Evolutionary conservation across 2,329 filamentous ascomycete species (phyloP), one percentile per base, ranked within the genome.

Genomic region (Ascochyta lentis): DNA sequence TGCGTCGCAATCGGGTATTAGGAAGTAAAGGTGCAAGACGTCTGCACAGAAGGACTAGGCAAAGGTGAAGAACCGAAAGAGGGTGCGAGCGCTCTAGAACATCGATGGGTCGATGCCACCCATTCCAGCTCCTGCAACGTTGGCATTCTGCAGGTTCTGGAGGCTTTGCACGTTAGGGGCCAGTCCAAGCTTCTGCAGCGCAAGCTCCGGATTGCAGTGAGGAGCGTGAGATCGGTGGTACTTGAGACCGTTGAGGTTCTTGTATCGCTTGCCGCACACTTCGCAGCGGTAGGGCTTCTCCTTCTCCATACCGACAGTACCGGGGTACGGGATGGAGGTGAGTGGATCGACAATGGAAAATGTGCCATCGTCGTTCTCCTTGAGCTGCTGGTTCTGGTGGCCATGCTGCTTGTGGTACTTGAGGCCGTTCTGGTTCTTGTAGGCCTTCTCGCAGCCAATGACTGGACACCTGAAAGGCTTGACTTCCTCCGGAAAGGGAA

Each of bases 201-300:
- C 84, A 26, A 89, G 86, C 59, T 96, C 92, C 0, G 92, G 92
- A 70, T 96, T 96, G 80, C 93, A 97, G 49, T 90, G 89, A 23
- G 92, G 89, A 12, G 92, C 95, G 75, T 97, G 78, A 64, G 82
- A 76, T 54, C 80, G 73, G 70, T 89, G 87, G 73, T 99, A 99
- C 86, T 99, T 99, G 60, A 99, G 85, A 6, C 95, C 95, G 77
- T 99, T 99, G 58, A 99, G 78, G 73, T 99, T 99, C 87, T 99
- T 99, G 80, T 99, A 99, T 48, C 95, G 90, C 81, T 99, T 99
- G 69, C 94, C 93, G 73, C 95, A 99, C 10, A 92, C 89, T 63
- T 98, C 93, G 76, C 95, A 99, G 72, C 93, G 93, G 76, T 98
- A 98, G 3, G 95, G 95, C 81, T 99, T 99, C 80, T 98, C 94